Conservation (phyloP, 495 filamentous ascomycete species). For the Daldinia grandis region DNA sequence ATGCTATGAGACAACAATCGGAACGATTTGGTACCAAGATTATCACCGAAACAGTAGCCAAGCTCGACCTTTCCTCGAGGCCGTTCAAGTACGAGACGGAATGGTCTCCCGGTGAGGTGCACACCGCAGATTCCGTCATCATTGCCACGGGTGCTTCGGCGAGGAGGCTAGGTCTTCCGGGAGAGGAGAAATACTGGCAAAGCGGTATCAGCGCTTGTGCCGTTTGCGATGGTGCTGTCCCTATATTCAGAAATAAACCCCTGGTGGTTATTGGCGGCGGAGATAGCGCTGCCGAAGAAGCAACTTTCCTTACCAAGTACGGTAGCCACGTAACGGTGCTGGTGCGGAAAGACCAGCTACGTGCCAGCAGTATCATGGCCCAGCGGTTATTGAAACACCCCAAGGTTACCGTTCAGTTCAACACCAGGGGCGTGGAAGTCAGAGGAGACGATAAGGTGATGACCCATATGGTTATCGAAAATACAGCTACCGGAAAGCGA, state of each 20-base stretch:
- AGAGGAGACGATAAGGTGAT: constrained; percentile 87
- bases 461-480: constrained; percentile 81
- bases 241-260: constrained; percentile 96
- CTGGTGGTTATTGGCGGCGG: constrained; percentile 96
- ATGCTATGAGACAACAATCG: constrained; percentile 91
- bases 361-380: constrained; percentile 92
- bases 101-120: constrained; percentile 75
- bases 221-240: constrained; percentile 96
- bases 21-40: constrained; percentile 91
- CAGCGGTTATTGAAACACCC: constrained; percentile 80
- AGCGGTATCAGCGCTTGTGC: constrained; percentile 95
- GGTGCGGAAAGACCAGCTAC: constrained; percentile 83
- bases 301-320: constrained; percentile 97
- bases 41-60: constrained; percentile 88
- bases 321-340: constrained; percentile 92
- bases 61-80: constrained; percentile 81
- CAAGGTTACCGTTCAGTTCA: constrained; percentile 89
- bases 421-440: constrained; percentile 80
- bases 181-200: constrained; percentile 96
- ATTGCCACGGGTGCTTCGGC: constrained; percentile 96
- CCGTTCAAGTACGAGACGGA: constrained; percentile 95
- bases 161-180: constrained; percentile 78
- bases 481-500: constrained; percentile 77
- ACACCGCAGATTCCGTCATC: constrained; percentile 90
- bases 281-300: constrained; percentile 97